Evolutionary conservation across 2,329 filamentous ascomycete genomes (phyloP).

Genomic region (Alternaria arbusti): DNA sequence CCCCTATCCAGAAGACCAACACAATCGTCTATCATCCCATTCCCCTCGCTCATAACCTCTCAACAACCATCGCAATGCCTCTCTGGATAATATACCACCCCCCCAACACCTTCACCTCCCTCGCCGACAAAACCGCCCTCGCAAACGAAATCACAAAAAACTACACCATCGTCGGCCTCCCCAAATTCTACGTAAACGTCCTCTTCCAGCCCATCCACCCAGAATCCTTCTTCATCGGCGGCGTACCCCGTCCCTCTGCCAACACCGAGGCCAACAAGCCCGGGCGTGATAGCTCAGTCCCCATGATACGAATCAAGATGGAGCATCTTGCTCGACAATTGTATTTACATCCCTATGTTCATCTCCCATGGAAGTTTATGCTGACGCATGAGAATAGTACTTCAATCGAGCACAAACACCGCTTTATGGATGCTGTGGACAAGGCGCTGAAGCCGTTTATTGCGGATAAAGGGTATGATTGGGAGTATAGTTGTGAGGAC

Average conservation of each 20-base stretch:
- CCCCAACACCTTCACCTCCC: constrained; percentile 39
- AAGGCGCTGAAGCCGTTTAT: constrained; percentile 49
- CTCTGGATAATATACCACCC: constrained; percentile 55
- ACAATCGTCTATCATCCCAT: no score
- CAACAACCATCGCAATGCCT: constrained; percentile 44
- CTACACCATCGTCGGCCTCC: constrained; percentile 47
- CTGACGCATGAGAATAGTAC: no score
- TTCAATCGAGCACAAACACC: background rate
- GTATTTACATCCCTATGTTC: background rate
- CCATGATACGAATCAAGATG: constrained; percentile 49
- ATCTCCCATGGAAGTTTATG: no score
- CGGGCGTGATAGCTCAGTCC: constrained; percentile 12
- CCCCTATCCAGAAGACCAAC: background rate
- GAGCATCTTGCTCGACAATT: constrained; percentile 40
- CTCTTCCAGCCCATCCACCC: constrained; percentile 46
- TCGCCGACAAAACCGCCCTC: constrained; percentile 38
- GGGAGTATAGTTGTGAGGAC: constrained; percentile 54
- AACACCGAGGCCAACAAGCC: background rate
- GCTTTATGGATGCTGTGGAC: constrained; percentile 38
- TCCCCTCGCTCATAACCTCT: no score
- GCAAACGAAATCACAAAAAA: constrained; percentile 50
- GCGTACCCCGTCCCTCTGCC: constrained; percentile 23
- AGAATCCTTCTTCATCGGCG: constrained; percentile 41
- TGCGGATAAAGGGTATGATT: constrained; percentile 52
- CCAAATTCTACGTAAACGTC: constrained; percentile 55